phyloP scores from a whole-genome alignment of 2,329 filamentous ascomycete species.

The Paraconiothyrium sp. region DNA sequence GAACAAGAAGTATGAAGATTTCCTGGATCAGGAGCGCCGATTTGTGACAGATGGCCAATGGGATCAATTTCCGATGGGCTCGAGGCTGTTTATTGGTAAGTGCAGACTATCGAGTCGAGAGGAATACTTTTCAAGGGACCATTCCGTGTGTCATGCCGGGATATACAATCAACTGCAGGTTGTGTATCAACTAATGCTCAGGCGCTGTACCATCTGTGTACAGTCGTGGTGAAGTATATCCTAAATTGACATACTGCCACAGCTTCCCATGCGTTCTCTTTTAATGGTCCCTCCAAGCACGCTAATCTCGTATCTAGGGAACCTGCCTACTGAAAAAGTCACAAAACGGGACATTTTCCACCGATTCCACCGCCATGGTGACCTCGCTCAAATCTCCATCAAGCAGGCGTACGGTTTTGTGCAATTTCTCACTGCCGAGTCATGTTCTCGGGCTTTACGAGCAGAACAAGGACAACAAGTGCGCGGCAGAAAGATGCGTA shows the following conservation, averaged over 20 bases:
- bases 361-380: conserved; percentile 84
- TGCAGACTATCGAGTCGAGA: neutral
- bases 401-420: conserved; percentile 98
- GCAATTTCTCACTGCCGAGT: conserved; percentile 81
- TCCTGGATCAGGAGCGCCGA: conserved; percentile 75
- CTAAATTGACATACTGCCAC: neutral
- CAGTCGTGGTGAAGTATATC: neutral
- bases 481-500: conserved; percentile 92
- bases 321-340: conserved; percentile 90
- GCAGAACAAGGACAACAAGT: conserved; percentile 83
- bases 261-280: neutral
- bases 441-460: conserved; percentile 79
- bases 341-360: conserved; percentile 95
- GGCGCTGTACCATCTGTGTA: neutral
- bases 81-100: conserved; percentile 82
- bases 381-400: conserved; percentile 91
- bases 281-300: neutral
- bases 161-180: neutral
- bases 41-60: conserved; percentile 82
- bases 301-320: conserved; percentile 65
- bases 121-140: neutral
- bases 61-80: conserved; percentile 81
- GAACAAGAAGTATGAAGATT: conserved; percentile 75
- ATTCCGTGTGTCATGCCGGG: neutral
- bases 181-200: neutral